phyloP scores from a whole-genome alignment of 257 asterid species.

The Perilla frutescens region DNA sequence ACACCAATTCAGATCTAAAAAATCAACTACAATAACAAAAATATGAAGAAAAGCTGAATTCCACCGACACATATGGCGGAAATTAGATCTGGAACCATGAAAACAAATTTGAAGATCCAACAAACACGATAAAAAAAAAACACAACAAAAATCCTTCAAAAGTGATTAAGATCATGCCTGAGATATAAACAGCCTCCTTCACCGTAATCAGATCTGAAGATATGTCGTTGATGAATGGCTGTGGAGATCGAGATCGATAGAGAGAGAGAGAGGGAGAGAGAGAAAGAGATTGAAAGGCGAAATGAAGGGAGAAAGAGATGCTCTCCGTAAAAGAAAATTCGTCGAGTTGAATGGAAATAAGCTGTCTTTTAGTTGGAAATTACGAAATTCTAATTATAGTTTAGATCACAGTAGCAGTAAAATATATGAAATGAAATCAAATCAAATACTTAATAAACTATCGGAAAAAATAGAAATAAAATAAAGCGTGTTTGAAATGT shows the following conservation, averaged over 20 bases:
- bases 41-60: conserved; percentile 2
- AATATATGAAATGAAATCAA: not conserved
- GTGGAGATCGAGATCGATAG: conserved; percentile 34
- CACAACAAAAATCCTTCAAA: not conserved
- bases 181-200: conserved; percentile 36
- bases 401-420: not conserved
- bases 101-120: conserved; percentile 28
- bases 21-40: not conserved
- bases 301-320: not conserved
- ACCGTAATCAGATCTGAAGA: conserved; percentile 41
- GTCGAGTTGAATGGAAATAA: conserved; percentile 41
- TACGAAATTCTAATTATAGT: conserved; percentile 31
- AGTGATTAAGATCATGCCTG: conserved; percentile 31
- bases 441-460: not conserved
- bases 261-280: conserved; percentile 33
- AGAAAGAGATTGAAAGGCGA: conserved; percentile 32
- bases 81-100: conserved; percentile 37
- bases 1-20: conserved; percentile 33
- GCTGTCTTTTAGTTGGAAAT: conserved; percentile 47
- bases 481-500: conserved; percentile 18
- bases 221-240: conserved; percentile 35
- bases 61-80: not conserved
- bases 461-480: not conserved
- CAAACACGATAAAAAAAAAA: conserved; percentile 13
- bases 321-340: conserved; percentile 38